Evolutionary conservation across 768 basidiomycete species (phyloP).

Genomic region (Lactifluus volemus): DNA sequence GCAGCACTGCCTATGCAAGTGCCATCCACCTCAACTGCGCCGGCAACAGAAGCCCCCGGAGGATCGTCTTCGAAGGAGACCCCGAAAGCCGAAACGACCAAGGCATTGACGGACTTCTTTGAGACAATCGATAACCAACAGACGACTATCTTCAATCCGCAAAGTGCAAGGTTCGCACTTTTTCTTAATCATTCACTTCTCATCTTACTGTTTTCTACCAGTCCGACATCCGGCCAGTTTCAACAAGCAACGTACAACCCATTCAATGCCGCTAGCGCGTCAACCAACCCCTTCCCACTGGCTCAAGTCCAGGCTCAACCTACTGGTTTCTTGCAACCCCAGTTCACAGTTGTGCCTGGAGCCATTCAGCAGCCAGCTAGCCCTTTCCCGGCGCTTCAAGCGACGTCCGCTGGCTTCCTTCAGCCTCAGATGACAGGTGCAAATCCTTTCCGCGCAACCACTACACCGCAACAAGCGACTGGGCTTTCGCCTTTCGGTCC

Average conservation of each 20-base stretch:
- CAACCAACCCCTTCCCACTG: slow-evolving; percentile 34
- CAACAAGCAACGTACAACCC: slow-evolving; percentile 65
- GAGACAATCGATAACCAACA: slow-evolving; percentile 77
- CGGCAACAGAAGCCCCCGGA: slow-evolving; percentile 21
- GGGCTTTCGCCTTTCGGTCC: slow-evolving; percentile 16
- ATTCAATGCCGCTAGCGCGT: slow-evolving; percentile 56
- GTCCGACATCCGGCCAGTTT: slow-evolving; percentile 42
- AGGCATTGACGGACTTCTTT: slow-evolving; percentile 78
- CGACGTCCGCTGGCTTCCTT: slow-evolving; percentile 39
- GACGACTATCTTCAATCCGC: slow-evolving; percentile 59
- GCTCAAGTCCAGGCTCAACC: slow-evolving; percentile 29
- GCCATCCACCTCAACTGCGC: slow-evolving; percentile 20
- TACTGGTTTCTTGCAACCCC: slow-evolving; percentile 42
- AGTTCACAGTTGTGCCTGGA: slow-evolving; percentile 17
- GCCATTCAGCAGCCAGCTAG: slow-evolving; percentile 5
- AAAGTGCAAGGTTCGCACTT: slow-evolving; percentile 42
- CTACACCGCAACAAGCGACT: slow-evolving; percentile 27
- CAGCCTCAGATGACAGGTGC: slow-evolving; percentile 41
- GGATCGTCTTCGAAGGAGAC: slow-evolving; percentile 23
- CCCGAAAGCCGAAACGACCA: slow-evolving; percentile 32
- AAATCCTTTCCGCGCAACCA: slow-evolving; percentile 82
- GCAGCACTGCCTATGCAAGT: slow-evolving; percentile 11
- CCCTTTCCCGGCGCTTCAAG: slow-evolving; percentile 41
- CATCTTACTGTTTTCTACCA: slow-evolving; percentile 21
- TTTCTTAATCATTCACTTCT: background rate